Evolutionary conservation across 768 basidiomycete genomes (phyloP), one percentile per base, ranked within the genome.

Genomic region (Pisolithus marmoratus): DNA sequence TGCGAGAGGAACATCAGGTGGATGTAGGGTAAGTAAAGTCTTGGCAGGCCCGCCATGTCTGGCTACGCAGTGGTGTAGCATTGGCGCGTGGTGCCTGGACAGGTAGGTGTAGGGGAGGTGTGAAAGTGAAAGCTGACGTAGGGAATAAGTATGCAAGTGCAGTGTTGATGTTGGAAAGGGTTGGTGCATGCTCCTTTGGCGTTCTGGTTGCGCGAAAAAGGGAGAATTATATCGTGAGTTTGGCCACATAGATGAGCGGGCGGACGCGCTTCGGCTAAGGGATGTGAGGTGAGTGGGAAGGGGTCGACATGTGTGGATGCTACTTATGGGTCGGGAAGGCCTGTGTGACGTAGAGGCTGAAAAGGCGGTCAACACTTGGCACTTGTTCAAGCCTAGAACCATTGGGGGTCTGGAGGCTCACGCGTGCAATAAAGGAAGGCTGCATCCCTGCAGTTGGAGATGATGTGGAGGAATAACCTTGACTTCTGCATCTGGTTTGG

Each of bases 361-460:
- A 19, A 56, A 37, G 8, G 57, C 37, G 17, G 56, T 69, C 61
- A 11, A 69, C 4, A 44, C 58, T 58, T 3, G 63, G 65, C 1
- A 61, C 55, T 5, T 31, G 23, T 7, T n/a, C 45, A 15, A 2
- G 31, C 8, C 9, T 43, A 27, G 50, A 47, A 6, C 46, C 49
- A 23, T 38, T 38, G 17, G 57, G n/a, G n/a, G 53, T 7, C 57
- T 57, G 31, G 40, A 59, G 56, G 34, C 58, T 60, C 14, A 55
- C 49, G 4, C 56, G 62, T 4, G 24, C 37, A 22, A 58, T 23
- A 2, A 38, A 51, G 8, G 54, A 59, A 34, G 53, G 54, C 22
- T 45, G 61, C 9, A 38, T 43, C 36, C 20, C 23, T 34, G 17
- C 34, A 26, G 14, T 19, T 14, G 34, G 31, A 12, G 27, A 8